These are phyloP conservation scores for Mucor circinelloides DNA, from an alignment of 371 early-diverging fungal genomes.

Conservation along the genomic window DNA sequence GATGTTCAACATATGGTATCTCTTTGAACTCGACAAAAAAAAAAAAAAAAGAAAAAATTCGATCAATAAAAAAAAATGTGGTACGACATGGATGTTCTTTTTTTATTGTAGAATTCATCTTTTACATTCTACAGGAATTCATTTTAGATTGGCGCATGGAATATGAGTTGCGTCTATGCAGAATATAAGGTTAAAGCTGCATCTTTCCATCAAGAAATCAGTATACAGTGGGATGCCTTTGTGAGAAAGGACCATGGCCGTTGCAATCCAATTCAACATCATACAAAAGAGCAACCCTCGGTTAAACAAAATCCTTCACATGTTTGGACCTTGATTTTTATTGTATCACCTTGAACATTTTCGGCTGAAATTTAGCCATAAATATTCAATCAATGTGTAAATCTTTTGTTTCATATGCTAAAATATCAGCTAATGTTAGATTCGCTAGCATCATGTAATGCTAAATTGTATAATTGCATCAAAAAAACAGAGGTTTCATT, in stretches of 20 bases:
- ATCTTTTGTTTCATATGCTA: neutral
- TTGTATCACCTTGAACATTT: neutral
- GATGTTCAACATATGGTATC: neutral
- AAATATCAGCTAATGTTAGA: neutral
- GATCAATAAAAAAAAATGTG: neutral
- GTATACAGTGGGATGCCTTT: neutral
- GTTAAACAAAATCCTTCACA: neutral
- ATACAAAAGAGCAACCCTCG: neutral
- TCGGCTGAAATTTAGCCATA: neutral
- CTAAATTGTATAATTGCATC: neutral
- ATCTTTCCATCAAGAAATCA: neutral
- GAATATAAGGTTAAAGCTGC: neutral
- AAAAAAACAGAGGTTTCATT: neutral
- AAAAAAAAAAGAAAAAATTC: neutral
- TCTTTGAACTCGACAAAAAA: neutral
- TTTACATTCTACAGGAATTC: neutral
- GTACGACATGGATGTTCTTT: neutral
- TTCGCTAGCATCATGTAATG: neutral
- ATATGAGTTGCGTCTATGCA: neutral
- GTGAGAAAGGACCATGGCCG: neutral
- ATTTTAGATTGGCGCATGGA: neutral
- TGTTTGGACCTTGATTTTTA: constrained; percentile 1
- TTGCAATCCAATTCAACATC: neutral
- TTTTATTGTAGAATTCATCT: neutral
- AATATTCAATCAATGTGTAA: neutral